Evolutionary conservation across 306 rosid genomes (phyloP), one percentile per base, ranked within the genome.

Genomic region (Acacia melanoxylon): DNA sequence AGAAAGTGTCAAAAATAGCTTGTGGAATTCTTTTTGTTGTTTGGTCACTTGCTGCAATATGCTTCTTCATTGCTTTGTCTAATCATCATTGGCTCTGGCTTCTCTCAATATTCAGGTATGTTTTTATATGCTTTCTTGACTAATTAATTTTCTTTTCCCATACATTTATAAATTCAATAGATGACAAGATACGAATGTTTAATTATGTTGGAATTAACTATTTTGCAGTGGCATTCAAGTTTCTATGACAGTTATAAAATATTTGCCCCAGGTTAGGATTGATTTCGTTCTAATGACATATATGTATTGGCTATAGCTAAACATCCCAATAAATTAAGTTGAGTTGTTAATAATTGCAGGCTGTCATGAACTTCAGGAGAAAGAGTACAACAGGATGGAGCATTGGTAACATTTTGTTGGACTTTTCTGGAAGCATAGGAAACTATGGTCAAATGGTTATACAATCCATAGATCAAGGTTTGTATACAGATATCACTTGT

Each of bases 391-490:
- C 90, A 46, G 98, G 99, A 20, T 93, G 94, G 88, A 95, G 98
- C 88, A 95, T 95, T 68, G 93, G 84, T n/a, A 92, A 91, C 80
- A 89, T 93, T 77, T 82, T 95, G 46, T 87, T 95, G 12, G 99
- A 95, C 83, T 92, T 95, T 75, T 77, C 86, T 15, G 99, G 98
- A 88, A 89, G 96, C 11, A 10, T 92, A 59, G 86, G 91, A 73
- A 95, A 91, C 84, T 95, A 92, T 67, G 84, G 46, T 24, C 97
- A 95, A 86, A 91, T 95, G 99, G 78, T 80, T 62, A 83, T 92
- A 85, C 99, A 95, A 83, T 93, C 99, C 46, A 81, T 93, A 42
- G 99, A 95, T 86, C 99, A 95, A 92, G 85, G 99, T 95, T 49
- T 72, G 62, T 31, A 31, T 31, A 31, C 2, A 31, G 35, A 31